These are phyloP conservation scores for Rehmannia glutinosa DNA, from an alignment of 257 asterid genomes.

Conservation along the genomic window DNA sequence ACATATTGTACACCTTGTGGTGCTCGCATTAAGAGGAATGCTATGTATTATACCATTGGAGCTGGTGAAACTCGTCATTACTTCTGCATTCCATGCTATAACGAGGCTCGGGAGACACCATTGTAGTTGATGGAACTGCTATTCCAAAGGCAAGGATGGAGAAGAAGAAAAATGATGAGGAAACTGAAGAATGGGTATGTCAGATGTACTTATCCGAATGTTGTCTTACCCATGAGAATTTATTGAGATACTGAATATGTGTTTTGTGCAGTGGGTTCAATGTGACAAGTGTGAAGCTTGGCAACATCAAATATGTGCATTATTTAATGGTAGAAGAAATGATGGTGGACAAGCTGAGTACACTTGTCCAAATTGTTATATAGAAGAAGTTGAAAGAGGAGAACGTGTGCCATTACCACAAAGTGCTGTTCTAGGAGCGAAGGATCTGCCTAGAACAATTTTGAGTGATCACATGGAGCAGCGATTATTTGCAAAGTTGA, in stretches of 20 bases:
- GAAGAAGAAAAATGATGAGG: conserved; percentile 96
- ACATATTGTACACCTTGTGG: conserved; percentile 90
- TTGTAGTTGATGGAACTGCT: conserved; percentile 62
- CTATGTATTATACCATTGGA: conserved; percentile 86
- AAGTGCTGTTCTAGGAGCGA: conserved; percentile 93
- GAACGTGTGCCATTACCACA: conserved; percentile 78
- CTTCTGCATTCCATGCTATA: conserved; percentile 84
- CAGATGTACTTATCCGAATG: conserved; percentile 4
- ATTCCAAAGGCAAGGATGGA: conserved; percentile 80
- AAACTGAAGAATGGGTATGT: conserved; percentile 97
- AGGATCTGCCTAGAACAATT: conserved; percentile 86
- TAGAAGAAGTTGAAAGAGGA: conserved; percentile 86
- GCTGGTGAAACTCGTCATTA: conserved; percentile 88
- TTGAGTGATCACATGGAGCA: conserved; percentile 93
- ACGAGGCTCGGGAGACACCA: conserved; percentile 86
- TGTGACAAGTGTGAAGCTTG: conserved; percentile 98
- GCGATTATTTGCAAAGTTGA: conserved; percentile 64
- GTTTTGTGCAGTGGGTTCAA: conserved; percentile 87
- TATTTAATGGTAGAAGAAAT: conserved; percentile 88
- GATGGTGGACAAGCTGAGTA: conserved; percentile 98
- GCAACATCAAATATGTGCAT: conserved; percentile 99
- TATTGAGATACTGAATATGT: conserved; percentile 22
- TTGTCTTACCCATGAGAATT: conserved; percentile 7
- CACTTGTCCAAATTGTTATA: conserved; percentile 95
- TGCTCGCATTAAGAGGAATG: conserved; percentile 89